Conservation (phyloP, 2,329 filamentous ascomycete species). For the Shiraia bambusicola region DNA sequence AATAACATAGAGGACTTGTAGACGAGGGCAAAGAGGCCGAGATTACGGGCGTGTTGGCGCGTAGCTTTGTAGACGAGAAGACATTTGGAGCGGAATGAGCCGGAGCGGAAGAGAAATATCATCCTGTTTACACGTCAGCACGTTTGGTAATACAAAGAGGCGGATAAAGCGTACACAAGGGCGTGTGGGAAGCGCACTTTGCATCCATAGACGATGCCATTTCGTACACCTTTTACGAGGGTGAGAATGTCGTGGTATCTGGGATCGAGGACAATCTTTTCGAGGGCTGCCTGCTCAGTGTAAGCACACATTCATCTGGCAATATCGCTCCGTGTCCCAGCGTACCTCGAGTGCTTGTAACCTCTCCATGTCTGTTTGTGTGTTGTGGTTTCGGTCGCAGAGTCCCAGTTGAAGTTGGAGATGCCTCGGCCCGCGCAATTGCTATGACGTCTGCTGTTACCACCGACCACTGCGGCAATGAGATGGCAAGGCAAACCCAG, state of each 20-base stretch:
- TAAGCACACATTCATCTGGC: constrained; percentile 7
- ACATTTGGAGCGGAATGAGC: constrained; percentile 79
- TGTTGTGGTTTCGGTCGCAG: constrained; percentile 7
- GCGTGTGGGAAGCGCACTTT: constrained; percentile 99
- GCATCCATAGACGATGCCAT: constrained; percentile 93
- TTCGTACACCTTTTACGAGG: constrained; percentile 89
- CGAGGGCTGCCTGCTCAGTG: constrained; percentile 62
- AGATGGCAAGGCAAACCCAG: not conserved
- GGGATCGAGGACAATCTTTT: constrained; percentile 78
- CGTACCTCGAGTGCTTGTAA: constrained; percentile 38
- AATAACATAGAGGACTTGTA: constrained; percentile 84
- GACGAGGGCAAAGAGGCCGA: constrained; percentile 85
- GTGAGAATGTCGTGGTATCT: constrained; percentile 81
- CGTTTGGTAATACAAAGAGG: not conserved
- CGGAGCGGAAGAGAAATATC: constrained; percentile 94
- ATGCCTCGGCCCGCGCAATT: constrained; percentile 29
- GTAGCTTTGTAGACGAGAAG: constrained; percentile 81
- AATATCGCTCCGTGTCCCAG: not conserved
- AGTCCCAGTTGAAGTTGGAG: constrained; percentile 2
- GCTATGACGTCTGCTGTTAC: constrained; percentile 21
- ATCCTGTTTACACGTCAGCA: constrained; percentile 59
- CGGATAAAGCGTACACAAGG: constrained; percentile 63
- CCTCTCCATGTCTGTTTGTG: constrained; percentile 29
- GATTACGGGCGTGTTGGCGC: constrained; percentile 83
- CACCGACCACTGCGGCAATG: not conserved